Conservation (phyloP, 176 grass and related monocot species). For the Hordeum marinum region DNA sequence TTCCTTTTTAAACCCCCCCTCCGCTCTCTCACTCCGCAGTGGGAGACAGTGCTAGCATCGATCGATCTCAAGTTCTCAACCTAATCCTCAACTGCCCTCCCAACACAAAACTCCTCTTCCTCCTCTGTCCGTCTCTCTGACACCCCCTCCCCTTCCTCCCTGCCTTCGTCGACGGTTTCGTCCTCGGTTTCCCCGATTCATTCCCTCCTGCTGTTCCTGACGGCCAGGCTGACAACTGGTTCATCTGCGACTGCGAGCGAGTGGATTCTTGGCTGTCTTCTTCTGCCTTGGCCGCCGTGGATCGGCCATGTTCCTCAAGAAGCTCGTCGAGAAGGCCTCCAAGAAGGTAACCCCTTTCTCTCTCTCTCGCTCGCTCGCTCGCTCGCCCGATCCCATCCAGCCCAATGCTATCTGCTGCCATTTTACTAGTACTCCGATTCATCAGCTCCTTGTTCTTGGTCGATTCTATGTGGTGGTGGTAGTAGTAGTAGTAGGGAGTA, state of each 20-base stretch:
- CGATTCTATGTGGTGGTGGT: not conserved
- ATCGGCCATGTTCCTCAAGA: conserved; percentile 73
- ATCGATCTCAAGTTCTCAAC: not conserved
- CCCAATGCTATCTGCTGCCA: not conserved
- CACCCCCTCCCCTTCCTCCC: not conserved
- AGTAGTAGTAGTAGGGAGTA: not conserved
- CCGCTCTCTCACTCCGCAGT: not conserved
- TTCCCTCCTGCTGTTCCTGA: not conserved
- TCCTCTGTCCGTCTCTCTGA: not conserved
- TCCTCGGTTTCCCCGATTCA: not conserved
- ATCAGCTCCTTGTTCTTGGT: not conserved
- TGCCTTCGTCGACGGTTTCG: conserved; percentile 14
- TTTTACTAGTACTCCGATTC: not conserved
- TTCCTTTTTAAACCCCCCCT: not conserved
- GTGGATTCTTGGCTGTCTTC: not conserved
- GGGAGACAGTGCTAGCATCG: not conserved
- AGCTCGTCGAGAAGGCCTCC: conserved; percentile 78
- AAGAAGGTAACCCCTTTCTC: conserved; percentile 73
- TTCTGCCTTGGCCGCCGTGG: not conserved
- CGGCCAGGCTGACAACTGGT: not conserved
- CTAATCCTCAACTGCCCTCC: conserved; percentile 29
- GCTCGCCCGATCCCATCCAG: not conserved
- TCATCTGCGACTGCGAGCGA: not conserved
- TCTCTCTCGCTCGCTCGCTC: not conserved
- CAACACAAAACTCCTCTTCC: not conserved